phyloP scores from a whole-genome alignment of 345 rosid genomes.

The Salix suchowensis region DNA sequence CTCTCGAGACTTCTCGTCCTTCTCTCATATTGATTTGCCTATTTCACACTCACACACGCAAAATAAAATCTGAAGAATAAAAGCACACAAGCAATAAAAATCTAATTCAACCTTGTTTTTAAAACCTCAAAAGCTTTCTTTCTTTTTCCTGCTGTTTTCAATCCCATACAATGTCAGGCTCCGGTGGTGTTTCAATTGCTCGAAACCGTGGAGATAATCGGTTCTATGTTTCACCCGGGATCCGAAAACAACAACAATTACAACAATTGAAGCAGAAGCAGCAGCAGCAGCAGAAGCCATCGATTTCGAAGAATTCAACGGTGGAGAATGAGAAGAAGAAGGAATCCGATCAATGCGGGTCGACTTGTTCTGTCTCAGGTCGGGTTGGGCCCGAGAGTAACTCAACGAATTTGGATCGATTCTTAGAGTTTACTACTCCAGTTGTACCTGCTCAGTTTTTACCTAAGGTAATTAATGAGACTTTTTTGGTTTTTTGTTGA shows the following conservation, averaged over 20 bases:
- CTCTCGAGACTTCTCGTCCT: conserved; percentile 14
- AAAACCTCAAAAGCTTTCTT: background rate
- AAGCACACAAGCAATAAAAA: background rate
- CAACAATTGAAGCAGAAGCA: conserved; percentile 35
- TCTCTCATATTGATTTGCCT: background rate
- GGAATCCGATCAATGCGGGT: conserved; percentile 36
- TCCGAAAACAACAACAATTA: conserved; percentile 39
- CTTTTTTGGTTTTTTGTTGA: background rate
- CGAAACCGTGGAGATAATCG: conserved; percentile 37
- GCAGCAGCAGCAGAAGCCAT: conserved; percentile 24
- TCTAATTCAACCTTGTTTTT: background rate
- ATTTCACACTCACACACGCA: background rate
- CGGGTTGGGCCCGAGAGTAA: conserved; percentile 13
- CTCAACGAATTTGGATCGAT: conserved; percentile 80
- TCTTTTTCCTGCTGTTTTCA: background rate
- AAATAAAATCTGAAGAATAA: background rate
- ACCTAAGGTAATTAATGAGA: conserved; percentile 51
- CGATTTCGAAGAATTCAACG: conserved; percentile 27
- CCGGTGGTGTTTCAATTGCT: conserved; percentile 30
- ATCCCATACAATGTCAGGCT: conserved; percentile 29
- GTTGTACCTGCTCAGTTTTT: conserved; percentile 50
- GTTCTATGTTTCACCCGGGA: conserved; percentile 40
- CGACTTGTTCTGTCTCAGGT: conserved; percentile 36
- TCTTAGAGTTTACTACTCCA: conserved; percentile 82
- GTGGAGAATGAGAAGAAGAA: conserved; percentile 27